A percentile compares a stretch with the other conserved stretches of the same genome.
Conservation (phyloP, 805 yeast species). For the Candida tammaniensis region DNA sequence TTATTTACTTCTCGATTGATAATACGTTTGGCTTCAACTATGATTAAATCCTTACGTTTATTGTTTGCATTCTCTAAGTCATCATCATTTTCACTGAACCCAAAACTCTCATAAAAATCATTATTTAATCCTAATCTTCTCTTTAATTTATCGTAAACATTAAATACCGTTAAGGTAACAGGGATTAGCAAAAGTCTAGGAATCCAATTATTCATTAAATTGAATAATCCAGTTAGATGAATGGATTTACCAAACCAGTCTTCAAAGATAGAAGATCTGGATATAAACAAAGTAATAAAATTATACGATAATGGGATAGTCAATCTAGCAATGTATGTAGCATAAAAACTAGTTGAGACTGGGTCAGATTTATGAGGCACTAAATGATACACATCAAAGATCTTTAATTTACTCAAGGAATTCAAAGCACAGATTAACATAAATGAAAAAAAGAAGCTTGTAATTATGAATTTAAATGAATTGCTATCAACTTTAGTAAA, state of each 20-base stretch:
- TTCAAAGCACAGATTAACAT: conserved; percentile 69
- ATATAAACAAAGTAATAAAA: conserved; percentile 63
- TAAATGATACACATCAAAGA: conserved; percentile 75
- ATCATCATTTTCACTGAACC: conserved; percentile 29
- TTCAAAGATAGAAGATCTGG: conserved; percentile 57
- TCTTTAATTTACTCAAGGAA: conserved; percentile 62
- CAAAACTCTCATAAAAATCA: conserved; percentile 38
- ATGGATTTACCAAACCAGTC: conserved; percentile 73
- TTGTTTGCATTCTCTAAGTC: conserved; percentile 17
- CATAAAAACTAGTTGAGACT: conserved; percentile 71
- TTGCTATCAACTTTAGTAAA: conserved; percentile 27
- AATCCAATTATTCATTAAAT: conserved; percentile 66
- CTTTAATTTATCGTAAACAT: conserved; percentile 64
- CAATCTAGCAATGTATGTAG: conserved; percentile 76
- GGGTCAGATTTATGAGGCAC: conserved; percentile 72
- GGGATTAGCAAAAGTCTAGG: conserved; percentile 78
- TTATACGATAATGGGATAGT: conserved; percentile 82
- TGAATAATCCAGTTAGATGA: conserved; percentile 71
- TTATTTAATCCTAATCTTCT: conserved; percentile 33
- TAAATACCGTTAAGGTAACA: conserved; percentile 57
- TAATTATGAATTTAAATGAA: conserved; percentile 35
- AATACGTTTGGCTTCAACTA: conserved; percentile 43
- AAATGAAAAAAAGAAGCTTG: conserved; percentile 48
- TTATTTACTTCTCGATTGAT: conserved; percentile 31
- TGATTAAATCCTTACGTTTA: conserved; percentile 33